These are phyloP conservation scores for Carex littledalei DNA, from an alignment of 176 grass and related monocot species.

Conservation along the genomic window DNA sequence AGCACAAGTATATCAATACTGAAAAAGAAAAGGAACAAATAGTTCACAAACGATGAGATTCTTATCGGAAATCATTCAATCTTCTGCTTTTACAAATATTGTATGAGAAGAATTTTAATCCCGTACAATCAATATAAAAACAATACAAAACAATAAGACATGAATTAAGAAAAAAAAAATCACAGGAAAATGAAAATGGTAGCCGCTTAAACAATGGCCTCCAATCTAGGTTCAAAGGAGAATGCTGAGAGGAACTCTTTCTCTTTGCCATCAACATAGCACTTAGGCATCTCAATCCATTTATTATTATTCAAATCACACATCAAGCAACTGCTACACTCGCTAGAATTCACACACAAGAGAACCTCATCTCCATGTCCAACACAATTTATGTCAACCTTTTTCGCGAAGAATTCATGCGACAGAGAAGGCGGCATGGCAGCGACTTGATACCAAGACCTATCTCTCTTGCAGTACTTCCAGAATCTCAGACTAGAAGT, in stretches of 20 bases:
- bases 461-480: conserved; percentile 38
- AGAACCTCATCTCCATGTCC: conserved; percentile 49
- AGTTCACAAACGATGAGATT: conserved; percentile 12
- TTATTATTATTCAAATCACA: conserved; percentile 42
- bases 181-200: not conserved
- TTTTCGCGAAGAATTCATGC: conserved; percentile 50
- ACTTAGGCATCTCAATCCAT: conserved; percentile 61
- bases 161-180: not conserved
- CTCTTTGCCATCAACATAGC: conserved; percentile 16
- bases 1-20: not conserved
- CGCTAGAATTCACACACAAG: conserved; percentile 59
- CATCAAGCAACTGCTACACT: conserved; percentile 47
- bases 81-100: conserved; percentile 1
- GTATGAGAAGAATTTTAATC: not conserved
- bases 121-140: conserved; percentile 1
- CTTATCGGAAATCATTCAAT: not conserved
- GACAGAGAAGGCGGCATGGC: conserved; percentile 82
- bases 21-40: not conserved
- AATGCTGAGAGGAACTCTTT: conserved; percentile 71
- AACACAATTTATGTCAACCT: conserved; percentile 81
- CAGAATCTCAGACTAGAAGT: conserved; percentile 66
- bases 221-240: conserved; percentile 87
- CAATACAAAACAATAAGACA: not conserved
- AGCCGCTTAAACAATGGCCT: conserved; percentile 43
- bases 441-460: conserved; percentile 60